phyloP scores from a whole-genome alignment of 169 alveolate species.

The Theileria annulata region DNA sequence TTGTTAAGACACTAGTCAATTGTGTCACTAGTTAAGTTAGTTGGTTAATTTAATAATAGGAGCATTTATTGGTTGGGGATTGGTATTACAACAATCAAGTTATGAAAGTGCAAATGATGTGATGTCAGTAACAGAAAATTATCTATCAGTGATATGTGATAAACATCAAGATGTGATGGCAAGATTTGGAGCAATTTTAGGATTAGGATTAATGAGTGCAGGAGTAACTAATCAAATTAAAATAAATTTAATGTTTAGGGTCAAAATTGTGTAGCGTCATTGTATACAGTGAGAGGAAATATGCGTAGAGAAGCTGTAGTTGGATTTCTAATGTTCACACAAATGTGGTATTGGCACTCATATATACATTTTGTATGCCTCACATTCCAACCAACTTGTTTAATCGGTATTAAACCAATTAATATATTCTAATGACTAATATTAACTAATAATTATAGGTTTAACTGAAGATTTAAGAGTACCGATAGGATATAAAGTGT shows the following conservation, averaged over 20 bases:
- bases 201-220: slow-evolving; percentile 91
- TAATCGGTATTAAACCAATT: slow-evolving; percentile 89
- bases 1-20: too few species aligned
- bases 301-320: slow-evolving; percentile 91
- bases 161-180: slow-evolving; percentile 94
- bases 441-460: slow-evolving; percentile 49
- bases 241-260: slow-evolving; percentile 12
- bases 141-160: slow-evolving; percentile 85
- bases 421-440: too few species aligned
- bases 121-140: slow-evolving; percentile 80
- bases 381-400: slow-evolving; percentile 89
- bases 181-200: slow-evolving; percentile 93
- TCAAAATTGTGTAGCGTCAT: slow-evolving; percentile 63
- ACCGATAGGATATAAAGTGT: slow-evolving; percentile 82
- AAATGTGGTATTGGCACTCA: slow-evolving; percentile 99
- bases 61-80: slow-evolving; percentile 88
- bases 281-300: slow-evolving; percentile 55
- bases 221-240: slow-evolving; percentile 87
- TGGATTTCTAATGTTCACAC: slow-evolving; percentile 92
- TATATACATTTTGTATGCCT: slow-evolving; percentile 89
- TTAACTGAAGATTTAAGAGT: slow-evolving; percentile 82
- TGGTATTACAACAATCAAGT: slow-evolving; percentile 86
- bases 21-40: too few species aligned
- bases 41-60: too few species aligned
- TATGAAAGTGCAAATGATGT: slow-evolving; percentile 83